phyloP scores from a whole-genome alignment of 352 stramenopile species.

The Phytophthora pluvialis region DNA sequence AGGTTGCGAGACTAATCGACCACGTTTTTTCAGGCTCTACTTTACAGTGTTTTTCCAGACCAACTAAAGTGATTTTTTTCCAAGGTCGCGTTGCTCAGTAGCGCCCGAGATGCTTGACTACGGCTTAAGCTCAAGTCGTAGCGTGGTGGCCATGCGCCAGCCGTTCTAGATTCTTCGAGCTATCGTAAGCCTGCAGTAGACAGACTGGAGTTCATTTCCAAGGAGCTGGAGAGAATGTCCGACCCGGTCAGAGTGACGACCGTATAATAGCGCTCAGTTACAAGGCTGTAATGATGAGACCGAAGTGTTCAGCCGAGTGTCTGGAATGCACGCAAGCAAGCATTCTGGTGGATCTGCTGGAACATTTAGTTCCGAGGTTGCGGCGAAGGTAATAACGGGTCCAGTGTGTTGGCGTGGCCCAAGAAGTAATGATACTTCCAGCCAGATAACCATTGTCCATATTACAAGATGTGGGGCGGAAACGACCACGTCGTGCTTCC shows the following conservation, averaged over 20 bases:
- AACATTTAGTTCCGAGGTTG: constrained; percentile 11
- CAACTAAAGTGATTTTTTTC: not conserved
- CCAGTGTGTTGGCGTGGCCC: not conserved
- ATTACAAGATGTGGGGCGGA: not conserved
- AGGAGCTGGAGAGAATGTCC: not conserved
- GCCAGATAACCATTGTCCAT: not conserved
- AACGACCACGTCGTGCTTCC: not conserved
- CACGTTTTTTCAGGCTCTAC: not conserved
- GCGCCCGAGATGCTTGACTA: too few relatives aligned
- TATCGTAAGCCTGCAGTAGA: too few relatives aligned
- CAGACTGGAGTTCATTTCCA: too few relatives aligned
- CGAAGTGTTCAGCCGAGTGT: not conserved
- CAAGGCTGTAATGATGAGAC: not conserved
- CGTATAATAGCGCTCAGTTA: not conserved
- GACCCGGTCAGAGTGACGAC: not conserved
- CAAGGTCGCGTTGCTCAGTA: too few relatives aligned
- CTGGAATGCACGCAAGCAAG: not conserved
- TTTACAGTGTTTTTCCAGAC: not conserved
- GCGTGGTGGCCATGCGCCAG: too few relatives aligned
- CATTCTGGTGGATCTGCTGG: not conserved
- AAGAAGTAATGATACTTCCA: constrained; percentile 3
- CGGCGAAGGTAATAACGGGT: not conserved
- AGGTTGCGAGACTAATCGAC: not conserved
- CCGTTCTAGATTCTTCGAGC: too few relatives aligned
- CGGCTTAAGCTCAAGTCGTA: too few relatives aligned